A percentile compares a stretch with the other conserved stretches of the same genome.
phyloP scores from a whole-genome alignment of 331 rosid genomes.

The Quercus tomentella region DNA sequence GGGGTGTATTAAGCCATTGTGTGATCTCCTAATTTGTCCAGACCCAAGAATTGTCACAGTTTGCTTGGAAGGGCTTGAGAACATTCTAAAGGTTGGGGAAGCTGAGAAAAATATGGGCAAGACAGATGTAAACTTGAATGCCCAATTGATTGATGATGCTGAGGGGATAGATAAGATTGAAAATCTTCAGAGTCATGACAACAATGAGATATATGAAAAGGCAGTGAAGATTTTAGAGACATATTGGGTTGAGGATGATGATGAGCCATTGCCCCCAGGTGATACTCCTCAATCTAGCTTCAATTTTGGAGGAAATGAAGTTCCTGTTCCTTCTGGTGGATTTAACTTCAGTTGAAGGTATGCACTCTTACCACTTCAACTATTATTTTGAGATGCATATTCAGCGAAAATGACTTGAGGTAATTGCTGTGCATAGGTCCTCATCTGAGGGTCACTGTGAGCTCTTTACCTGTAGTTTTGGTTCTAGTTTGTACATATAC shows the following conservation, averaged over 20 bases:
- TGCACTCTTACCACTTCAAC: background rate
- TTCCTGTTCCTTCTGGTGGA: slow-evolving; percentile 82
- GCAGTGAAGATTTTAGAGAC: slow-evolving; percentile 86
- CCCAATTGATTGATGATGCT: slow-evolving; percentile 82
- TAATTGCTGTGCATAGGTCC: background rate
- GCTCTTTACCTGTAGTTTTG: background rate
- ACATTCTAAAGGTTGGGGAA: slow-evolving; percentile 87
- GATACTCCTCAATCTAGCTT: slow-evolving; percentile 58
- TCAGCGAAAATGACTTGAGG: background rate
- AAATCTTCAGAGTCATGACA: slow-evolving; percentile 84
- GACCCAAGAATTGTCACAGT: slow-evolving; percentile 93
- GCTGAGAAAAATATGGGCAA: slow-evolving; percentile 58
- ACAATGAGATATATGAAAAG: slow-evolving; percentile 87
- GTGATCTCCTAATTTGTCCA: slow-evolving; percentile 88
- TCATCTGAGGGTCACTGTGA: background rate
- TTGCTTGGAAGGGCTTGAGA: slow-evolving; percentile 84
- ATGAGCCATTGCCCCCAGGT: slow-evolving; percentile 61
- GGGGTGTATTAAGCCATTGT: slow-evolving; percentile 81
- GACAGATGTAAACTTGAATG: slow-evolving; percentile 64
- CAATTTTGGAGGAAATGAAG: slow-evolving; percentile 56
- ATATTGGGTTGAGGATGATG: slow-evolving; percentile 87
- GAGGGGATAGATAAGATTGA: slow-evolving; percentile 91
- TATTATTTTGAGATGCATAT: background rate
- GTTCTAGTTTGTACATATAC: background rate
- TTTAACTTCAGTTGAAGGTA: slow-evolving; percentile 78